Percentiles rank a stretch among this genome's conserved stretches.
phyloP scores from a whole-genome alignment of 2,329 filamentous ascomycete species.

The Arthroderma sp. region DNA sequence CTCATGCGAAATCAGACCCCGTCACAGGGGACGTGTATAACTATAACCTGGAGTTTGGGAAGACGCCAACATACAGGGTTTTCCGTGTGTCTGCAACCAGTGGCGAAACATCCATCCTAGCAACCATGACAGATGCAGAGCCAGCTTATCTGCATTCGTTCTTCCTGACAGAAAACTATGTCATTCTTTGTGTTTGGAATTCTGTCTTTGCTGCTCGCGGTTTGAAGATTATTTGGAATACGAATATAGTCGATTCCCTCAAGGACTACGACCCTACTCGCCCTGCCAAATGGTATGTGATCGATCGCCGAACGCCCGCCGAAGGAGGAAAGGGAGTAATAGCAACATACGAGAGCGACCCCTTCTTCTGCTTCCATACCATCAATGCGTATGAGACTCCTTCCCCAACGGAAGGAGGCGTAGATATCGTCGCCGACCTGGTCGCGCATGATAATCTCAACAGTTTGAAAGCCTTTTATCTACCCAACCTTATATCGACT shows the following conservation, averaged over 20 bases:
- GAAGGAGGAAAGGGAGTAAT: conserved; percentile 49
- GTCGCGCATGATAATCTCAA: conserved; percentile 51
- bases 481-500: conserved; percentile 52
- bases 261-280: conserved; percentile 45
- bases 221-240: conserved; percentile 47
- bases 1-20: conserved; percentile 61
- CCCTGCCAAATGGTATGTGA: conserved; percentile 56
- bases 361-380: conserved; percentile 68
- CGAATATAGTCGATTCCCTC: conserved; percentile 58
- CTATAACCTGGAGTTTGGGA: conserved; percentile 59
- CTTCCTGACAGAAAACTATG: conserved; percentile 57
- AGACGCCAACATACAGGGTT: conserved; percentile 49
- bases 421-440: conserved; percentile 52
- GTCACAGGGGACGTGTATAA: conserved; percentile 65
- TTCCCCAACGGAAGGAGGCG: conserved; percentile 20
- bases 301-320: conserved; percentile 44
- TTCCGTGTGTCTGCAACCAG: conserved; percentile 52
- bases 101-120: conserved; percentile 57
- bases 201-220: conserved; percentile 48
- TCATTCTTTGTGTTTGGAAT: conserved; percentile 61
- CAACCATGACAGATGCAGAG: conserved; percentile 43
- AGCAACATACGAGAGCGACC: conserved; percentile 51
- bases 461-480: conserved; percentile 54
- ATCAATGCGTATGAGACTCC: conserved; percentile 62
- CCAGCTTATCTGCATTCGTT: conserved; percentile 74